phyloP scores from a whole-genome alignment of 257 asterid genomes.

The Solanum ahanhuiri region DNA sequence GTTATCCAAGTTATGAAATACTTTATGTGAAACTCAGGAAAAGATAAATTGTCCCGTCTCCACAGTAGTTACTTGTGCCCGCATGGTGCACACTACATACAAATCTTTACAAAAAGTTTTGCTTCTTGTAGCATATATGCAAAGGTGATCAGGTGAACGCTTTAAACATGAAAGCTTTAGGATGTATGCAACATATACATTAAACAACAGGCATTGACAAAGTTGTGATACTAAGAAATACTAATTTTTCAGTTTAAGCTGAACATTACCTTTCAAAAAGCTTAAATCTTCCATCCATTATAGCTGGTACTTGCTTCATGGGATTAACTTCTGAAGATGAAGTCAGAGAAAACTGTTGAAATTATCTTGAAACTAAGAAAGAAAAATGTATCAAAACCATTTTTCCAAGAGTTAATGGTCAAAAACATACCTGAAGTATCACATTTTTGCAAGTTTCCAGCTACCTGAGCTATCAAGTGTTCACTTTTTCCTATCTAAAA shows the following conservation, averaged over 20 bases:
- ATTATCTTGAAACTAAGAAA: background rate
- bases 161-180: background rate
- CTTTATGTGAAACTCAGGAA: background rate
- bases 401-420: too few relatives aligned
- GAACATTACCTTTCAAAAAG: constrained; percentile 72
- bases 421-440: too few relatives aligned
- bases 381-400: background rate
- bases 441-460: too few relatives aligned
- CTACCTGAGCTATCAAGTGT: too few relatives aligned
- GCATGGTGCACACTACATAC: background rate
- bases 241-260: background rate
- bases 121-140: background rate
- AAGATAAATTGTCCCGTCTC: background rate
- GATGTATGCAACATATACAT: background rate
- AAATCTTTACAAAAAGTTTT: background rate
- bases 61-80: background rate
- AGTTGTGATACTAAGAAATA: background rate
- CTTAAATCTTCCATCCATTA: constrained; percentile 76
- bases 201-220: background rate
- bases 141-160: background rate
- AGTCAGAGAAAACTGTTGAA: background rate
- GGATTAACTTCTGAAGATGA: constrained; percentile 55
- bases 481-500: too few relatives aligned
- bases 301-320: constrained; percentile 72
- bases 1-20: background rate